Base-by-base conservation (phyloP, 208 protist species). In the Leishmania braziliensis region DNA sequence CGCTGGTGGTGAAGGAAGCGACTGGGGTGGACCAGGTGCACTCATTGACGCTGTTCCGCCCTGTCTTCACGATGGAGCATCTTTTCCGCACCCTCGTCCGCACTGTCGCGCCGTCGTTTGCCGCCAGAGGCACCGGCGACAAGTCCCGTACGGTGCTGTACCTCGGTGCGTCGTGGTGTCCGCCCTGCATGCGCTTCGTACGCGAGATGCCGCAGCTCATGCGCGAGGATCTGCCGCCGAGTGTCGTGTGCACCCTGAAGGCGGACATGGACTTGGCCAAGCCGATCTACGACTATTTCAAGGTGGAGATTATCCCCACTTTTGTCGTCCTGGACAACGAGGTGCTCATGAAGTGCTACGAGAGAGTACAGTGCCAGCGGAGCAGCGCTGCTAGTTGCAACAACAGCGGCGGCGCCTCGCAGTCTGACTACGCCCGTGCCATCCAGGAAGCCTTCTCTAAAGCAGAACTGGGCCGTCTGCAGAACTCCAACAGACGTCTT, bases 81-180 rank as follows among this genome's bases (percentile, higher is more conserved):
- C 82, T 95, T 46, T 83, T 93, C 39, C 89, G 85, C 56, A 91
- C 84, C 8, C 72, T 95, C 26, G 77, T 81, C 54, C 71, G 69
- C 60, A 83, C 77, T 3, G 74, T 85, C 50, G 70, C 81, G 43
- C 80, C 85, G 16, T 79, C 78, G 6, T 77, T 53, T 63, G 77
- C 84, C 8, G 33, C 20, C 29, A 63, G 56, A 58, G 71, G 60
- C 16, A 48, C 78, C 2, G 82, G 65, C 5, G 82, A 62, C 71
- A 77, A 77, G 65, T 82, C 76, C 2, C 81, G 84, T 80, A 92
- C 92, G 1, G 63, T 96, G 48, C 75, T 96, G 39, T 96, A 93
- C 84, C 81, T 95, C 70, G 91, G 94, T 16, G 94, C 94, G n/a
- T 93, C 90, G 20, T 95, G 92, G 92, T 97, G 94, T 86, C 94